Evolutionary conservation across 345 rosid genomes (phyloP), one percentile per base, ranked within the genome.

Genomic region (Citrus glauca): DNA sequence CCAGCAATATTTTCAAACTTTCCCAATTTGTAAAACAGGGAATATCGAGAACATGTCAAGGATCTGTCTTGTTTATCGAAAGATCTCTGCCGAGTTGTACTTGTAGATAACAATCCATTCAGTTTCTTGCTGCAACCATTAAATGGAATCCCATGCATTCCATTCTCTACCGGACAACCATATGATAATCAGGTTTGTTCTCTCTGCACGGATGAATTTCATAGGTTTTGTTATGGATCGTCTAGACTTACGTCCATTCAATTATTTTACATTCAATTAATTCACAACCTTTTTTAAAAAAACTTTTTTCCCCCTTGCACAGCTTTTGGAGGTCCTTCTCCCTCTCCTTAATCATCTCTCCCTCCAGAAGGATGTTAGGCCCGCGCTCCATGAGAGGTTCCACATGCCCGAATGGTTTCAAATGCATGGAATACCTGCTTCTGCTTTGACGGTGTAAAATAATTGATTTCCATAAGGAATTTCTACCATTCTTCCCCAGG

Each of bases 361-460:
- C 40, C 82, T 77, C 82, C 93, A 94, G 86, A 87, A 85, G 27
- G 99, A 97, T 7, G 94, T 97, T 35, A 86, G 98, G 79, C 85
- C 94, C 0, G 81, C 75, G 57, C 97, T 97, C 27, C 83, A 87
- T 32, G 96, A 93, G 37, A 89, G 91, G 69, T 97, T 91, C 81
- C 93, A 63, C 83, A 93, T 97, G 98, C 94, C 91, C 0, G 96
- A 94, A 80, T 97, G 98, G 99, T 97, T 97, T 85, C 95, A 89
- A 85, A 93, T 88, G 84, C 95, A 91, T 72, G 98, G 98, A 66
- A 94, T 97, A 78, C 96, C 97, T 42, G 85, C 93, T 13, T 82
- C 94, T 59, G 80, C 86, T 71, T 85, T 77, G 89, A 85, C 81
- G 30, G 19, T 25, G 63, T 80, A 63, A 28, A 53, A 22, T 27